phyloP scores from a whole-genome alignment of 129 eudicot species.

The Apium graveolens region DNA sequence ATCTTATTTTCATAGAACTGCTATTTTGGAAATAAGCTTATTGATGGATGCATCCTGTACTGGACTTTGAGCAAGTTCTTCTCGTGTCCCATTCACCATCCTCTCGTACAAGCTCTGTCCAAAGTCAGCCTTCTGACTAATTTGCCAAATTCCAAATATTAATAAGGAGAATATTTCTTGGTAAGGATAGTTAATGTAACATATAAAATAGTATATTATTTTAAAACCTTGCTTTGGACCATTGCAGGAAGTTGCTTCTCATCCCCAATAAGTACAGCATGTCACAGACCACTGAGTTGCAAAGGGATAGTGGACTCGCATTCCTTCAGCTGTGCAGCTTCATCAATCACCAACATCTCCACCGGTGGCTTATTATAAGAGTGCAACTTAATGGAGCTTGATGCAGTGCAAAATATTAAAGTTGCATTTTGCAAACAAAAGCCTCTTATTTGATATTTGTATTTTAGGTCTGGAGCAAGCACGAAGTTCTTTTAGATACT shows the following conservation, averaged over 20 bases:
- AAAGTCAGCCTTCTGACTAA: conserved; percentile 9
- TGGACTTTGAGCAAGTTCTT: conserved; percentile 24
- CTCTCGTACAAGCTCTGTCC: conserved; percentile 28
- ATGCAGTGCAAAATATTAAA: conserved; percentile 63
- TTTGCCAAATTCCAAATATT: not conserved
- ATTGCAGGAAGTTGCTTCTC: conserved; percentile 27
- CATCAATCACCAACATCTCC: conserved; percentile 22
- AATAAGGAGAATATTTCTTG: not conserved
- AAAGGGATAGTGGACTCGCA: conserved; percentile 25
- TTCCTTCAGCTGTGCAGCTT: conserved; percentile 30
- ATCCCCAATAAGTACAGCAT: conserved; percentile 22
- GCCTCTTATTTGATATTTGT: conserved; percentile 1
- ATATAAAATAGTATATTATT: not conserved
- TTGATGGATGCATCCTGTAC: conserved; percentile 30
- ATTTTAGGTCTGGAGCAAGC: conserved; percentile 14
- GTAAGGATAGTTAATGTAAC: too few relatives aligned
- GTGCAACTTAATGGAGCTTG: conserved; percentile 29
- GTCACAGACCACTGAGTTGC: conserved; percentile 17
- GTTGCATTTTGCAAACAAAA: conserved; percentile 50
- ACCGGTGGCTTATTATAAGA: not conserved
- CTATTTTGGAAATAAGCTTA: conserved; percentile 24
- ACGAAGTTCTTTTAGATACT: conserved; percentile 12
- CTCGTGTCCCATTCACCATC: conserved; percentile 6
- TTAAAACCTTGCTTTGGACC: conserved; percentile 27
- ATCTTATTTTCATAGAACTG: conserved; percentile 23